phyloP scores from a whole-genome alignment of 73 alveolate genomes.

The Paraurostyla sp. region DNA sequence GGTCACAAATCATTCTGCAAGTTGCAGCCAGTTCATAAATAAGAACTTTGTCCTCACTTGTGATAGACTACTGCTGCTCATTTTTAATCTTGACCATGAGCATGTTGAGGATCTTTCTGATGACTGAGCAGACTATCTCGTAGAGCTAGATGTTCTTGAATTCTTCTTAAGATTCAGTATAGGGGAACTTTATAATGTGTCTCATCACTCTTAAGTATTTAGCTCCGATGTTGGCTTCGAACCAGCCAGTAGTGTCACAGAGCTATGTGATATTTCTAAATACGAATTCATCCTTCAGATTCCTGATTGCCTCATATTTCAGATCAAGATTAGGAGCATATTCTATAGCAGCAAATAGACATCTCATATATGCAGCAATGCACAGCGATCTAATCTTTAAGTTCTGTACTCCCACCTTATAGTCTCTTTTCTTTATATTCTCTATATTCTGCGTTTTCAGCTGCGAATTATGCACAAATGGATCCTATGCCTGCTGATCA shows the following conservation, averaged over 20 bases:
- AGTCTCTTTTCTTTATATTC: conserved; percentile 53
- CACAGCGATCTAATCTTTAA: conserved; percentile 54
- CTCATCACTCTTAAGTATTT: conserved; percentile 85
- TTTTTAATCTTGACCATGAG: conserved; percentile 23
- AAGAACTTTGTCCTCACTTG: conserved; percentile 48
- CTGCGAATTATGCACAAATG: not conserved
- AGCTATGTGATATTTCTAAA: conserved; percentile 80
- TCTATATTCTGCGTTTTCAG: conserved; percentile 30
- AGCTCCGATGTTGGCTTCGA: conserved; percentile 82
- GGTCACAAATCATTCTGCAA: conserved; percentile 26
- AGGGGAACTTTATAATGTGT: conserved; percentile 53
- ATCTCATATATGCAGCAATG: conserved; percentile 83
- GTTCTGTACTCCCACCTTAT: conserved; percentile 49
- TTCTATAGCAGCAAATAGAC: conserved; percentile 77
- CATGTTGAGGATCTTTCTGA: conserved; percentile 32
- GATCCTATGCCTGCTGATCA: conserved; percentile 4
- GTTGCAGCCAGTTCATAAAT: conserved; percentile 55
- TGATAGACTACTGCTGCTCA: conserved; percentile 16
- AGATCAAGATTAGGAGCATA: conserved; percentile 68
- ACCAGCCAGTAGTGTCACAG: conserved; percentile 94
- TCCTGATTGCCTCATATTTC: conserved; percentile 59
- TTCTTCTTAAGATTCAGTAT: conserved; percentile 39
- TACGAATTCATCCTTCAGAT: conserved; percentile 61
- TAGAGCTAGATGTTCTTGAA: conserved; percentile 2
- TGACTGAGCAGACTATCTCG: conserved; percentile 34